Conservation (phyloP, 305 asterid genomes). For the Fraxinus albicans region DNA sequence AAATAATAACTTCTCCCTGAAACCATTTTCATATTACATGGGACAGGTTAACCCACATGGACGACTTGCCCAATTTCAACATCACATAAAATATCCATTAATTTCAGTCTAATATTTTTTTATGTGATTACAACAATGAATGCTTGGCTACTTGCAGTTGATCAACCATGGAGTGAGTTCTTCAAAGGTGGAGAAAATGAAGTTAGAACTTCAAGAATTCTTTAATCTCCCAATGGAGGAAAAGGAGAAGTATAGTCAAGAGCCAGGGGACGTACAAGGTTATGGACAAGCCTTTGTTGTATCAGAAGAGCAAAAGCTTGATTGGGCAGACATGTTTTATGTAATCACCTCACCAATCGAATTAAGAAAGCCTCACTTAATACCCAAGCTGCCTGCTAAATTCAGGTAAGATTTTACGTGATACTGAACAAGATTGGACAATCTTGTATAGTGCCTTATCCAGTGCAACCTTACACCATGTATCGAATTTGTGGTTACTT, state of each 20-base stretch:
- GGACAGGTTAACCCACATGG: not conserved
- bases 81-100: not conserved
- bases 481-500: not conserved
- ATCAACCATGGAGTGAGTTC: conserved; percentile 50
- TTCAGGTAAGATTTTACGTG: conserved; percentile 32
- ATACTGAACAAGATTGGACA: not conserved
- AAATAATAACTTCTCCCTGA: not conserved
- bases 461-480: not conserved
- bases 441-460: not conserved
- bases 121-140: not conserved
- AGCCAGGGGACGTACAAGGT: no score
- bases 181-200: conserved; percentile 34
- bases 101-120: not conserved
- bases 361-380: conserved; percentile 39
- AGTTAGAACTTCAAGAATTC: conserved; percentile 31
- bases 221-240: conserved; percentile 34
- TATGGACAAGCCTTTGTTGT: conserved; percentile 41
- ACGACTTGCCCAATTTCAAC: not conserved
- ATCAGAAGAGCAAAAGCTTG: conserved; percentile 61
- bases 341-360: conserved; percentile 22
- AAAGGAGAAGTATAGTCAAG: conserved; percentile 17
- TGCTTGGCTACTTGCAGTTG: conserved; percentile 29
- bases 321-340: conserved; percentile 51
- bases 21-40: not conserved
- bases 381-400: conserved; percentile 38